A percentile compares a stretch with the other conserved stretches of the same genome.
Evolutionary conservation across 2,329 filamentous ascomycete genomes (phyloP).

Genomic region (Fonsecaea nubica): DNA sequence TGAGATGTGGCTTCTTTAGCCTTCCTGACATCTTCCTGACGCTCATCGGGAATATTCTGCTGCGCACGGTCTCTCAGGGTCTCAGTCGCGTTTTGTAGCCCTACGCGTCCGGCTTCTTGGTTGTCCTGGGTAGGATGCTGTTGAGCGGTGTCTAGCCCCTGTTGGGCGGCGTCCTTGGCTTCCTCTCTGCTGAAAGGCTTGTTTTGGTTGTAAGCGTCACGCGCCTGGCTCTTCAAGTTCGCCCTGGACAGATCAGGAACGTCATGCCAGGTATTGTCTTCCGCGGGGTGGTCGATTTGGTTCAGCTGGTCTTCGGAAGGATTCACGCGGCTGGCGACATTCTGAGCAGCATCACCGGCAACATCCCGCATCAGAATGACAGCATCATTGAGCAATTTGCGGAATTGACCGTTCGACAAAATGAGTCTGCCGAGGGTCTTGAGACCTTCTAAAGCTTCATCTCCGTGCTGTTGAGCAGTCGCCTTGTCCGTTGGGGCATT

Average conservation of each 20-base stretch:
- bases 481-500: slow-evolving; percentile 75
- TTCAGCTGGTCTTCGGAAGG: slow-evolving; percentile 77
- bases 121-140: slow-evolving; percentile 45
- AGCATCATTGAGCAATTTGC: slow-evolving; percentile 86
- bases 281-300: slow-evolving; percentile 81
- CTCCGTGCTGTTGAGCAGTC: slow-evolving; percentile 78
- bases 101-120: slow-evolving; percentile 48
- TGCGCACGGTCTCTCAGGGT: slow-evolving; percentile 63
- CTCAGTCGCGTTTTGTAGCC: slow-evolving; percentile 42
- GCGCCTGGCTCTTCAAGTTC: slow-evolving; percentile 71
- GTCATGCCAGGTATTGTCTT: slow-evolving; percentile 94
- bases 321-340: slow-evolving; percentile 75
- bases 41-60: slow-evolving; percentile 70
- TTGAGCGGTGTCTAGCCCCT: slow-evolving; percentile 63
- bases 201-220: slow-evolving; percentile 64
- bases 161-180: slow-evolving; percentile 63
- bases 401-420: slow-evolving; percentile 95
- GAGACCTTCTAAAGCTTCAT: slow-evolving; percentile 82
- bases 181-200: slow-evolving; percentile 65
- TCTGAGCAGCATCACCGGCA: slow-evolving; percentile 84
- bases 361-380: slow-evolving; percentile 84
- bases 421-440: slow-evolving; percentile 86
- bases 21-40: slow-evolving; percentile 50
- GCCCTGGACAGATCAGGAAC: slow-evolving; percentile 76
- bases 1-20: slow-evolving; percentile 49